phyloP scores from a whole-genome alignment of 306 rosid genomes.

The Parietaria judaica region DNA sequence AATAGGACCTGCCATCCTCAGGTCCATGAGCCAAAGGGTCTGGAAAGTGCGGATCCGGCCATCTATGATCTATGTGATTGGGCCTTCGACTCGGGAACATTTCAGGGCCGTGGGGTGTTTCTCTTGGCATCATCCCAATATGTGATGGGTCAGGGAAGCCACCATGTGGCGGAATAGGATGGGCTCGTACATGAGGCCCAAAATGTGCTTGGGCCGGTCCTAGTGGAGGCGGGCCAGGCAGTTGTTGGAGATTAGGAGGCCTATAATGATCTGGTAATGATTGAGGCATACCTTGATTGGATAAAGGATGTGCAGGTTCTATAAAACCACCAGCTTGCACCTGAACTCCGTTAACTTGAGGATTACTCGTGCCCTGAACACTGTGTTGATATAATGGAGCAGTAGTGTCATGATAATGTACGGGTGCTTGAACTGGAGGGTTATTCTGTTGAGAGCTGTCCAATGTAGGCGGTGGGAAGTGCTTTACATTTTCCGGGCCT shows the following conservation, averaged over 20 bases:
- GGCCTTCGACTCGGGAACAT: slow-evolving; percentile 25
- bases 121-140: slow-evolving; percentile 35
- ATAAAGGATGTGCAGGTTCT: slow-evolving; percentile 29
- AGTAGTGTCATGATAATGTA: slow-evolving; percentile 15
- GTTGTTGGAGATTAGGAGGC: slow-evolving; percentile 30
- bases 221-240: slow-evolving; percentile 39
- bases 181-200: slow-evolving; percentile 44
- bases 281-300: slow-evolving; percentile 33
- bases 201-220: slow-evolving; percentile 35
- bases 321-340: slow-evolving; percentile 26
- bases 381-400: slow-evolving; percentile 12
- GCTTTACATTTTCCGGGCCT: slow-evolving; percentile 24
- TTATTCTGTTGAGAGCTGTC: slow-evolving; percentile 34
- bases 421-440: slow-evolving; percentile 22
- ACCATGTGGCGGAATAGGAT: slow-evolving; percentile 22
- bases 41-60: slow-evolving; percentile 18
- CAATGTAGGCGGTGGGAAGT: slow-evolving; percentile 22
- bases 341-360: slow-evolving; percentile 15
- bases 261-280: slow-evolving; percentile 26
- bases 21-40: slow-evolving; percentile 23
- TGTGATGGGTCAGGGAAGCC: slow-evolving; percentile 27
- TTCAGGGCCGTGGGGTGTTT: slow-evolving; percentile 43
- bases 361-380: slow-evolving; percentile 17
- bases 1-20: slow-evolving; percentile 56
- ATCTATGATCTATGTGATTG: slow-evolving; percentile 16